Evolutionary conservation across 768 basidiomycete genomes (phyloP).

Genomic region (Udeniomyces megalosporus): DNA sequence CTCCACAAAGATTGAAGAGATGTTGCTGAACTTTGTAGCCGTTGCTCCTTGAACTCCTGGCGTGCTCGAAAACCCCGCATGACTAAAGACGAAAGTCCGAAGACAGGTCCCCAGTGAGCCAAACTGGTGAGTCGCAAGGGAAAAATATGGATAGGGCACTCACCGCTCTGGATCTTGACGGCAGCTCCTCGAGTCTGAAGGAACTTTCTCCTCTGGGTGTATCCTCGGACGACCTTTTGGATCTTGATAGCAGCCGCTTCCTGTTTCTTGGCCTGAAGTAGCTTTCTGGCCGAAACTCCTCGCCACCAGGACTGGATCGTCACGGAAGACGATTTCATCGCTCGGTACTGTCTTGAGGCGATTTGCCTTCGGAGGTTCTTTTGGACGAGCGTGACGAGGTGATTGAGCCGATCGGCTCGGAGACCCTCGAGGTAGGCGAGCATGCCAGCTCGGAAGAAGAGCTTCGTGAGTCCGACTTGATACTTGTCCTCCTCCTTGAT

Average conservation of each 20-base stretch:
- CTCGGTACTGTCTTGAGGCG: conserved; percentile 62
- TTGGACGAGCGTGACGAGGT: conserved; percentile 86
- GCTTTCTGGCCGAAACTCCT: conserved; percentile 55
- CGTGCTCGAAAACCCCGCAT: conserved; percentile 32
- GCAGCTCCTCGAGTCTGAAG: conserved; percentile 45
- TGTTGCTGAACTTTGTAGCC: conserved; percentile 46
- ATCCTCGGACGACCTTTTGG: conserved; percentile 56
- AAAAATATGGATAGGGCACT: conserved; percentile 30
- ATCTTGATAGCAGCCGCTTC: conserved; percentile 59
- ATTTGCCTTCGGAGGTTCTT: conserved; percentile 86
- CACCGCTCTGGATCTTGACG: conserved; percentile 67
- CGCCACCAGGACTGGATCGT: conserved; percentile 91
- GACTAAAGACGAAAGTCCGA: conserved; percentile 15
- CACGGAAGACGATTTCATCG: conserved; percentile 55
- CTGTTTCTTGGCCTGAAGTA: conserved; percentile 54
- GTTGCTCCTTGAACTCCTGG: conserved; percentile 40
- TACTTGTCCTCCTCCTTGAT: conserved; percentile 92
- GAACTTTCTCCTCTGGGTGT: conserved; percentile 56
- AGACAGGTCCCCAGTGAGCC: too few species aligned
- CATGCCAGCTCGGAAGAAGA: conserved; percentile 99
- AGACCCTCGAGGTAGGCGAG: conserved; percentile 84
- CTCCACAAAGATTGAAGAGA: conserved; percentile 68
- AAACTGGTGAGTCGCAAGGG: background rate
- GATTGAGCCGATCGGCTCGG: conserved; percentile 70
- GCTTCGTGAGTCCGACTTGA: conserved; percentile 91